phyloP scores from a whole-genome alignment of 2,329 filamentous ascomycete genomes.

The Pseudocercospora cruenta region DNA sequence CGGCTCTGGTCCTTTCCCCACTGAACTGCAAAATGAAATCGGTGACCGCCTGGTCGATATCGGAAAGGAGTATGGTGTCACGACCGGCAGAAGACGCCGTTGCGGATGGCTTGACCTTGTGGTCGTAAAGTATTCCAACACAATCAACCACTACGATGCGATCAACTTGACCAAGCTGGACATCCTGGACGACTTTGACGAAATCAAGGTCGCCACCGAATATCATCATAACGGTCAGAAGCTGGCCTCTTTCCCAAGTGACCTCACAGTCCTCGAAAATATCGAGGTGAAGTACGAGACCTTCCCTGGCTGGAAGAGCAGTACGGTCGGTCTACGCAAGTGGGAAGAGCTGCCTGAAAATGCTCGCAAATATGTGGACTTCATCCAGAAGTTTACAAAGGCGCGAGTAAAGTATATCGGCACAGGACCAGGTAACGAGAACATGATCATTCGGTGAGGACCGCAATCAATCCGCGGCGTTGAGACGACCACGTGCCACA shows the following conservation, averaged over 20 bases:
- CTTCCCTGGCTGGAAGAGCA: constrained; percentile 69
- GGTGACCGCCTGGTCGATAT: constrained; percentile 61
- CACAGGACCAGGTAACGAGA: constrained; percentile 66
- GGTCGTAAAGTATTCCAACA: constrained; percentile 66
- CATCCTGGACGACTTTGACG: constrained; percentile 72
- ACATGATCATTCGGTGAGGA: constrained; percentile 60
- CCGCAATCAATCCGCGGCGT: neutral
- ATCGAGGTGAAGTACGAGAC: constrained; percentile 70
- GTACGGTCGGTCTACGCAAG: constrained; percentile 62
- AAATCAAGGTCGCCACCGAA: constrained; percentile 73
- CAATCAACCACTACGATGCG: constrained; percentile 69
- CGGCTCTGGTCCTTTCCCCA: constrained; percentile 67
- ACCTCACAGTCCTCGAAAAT: constrained; percentile 60
- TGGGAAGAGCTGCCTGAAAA: constrained; percentile 67
- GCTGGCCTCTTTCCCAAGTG: constrained; percentile 67
- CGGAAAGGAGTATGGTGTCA: constrained; percentile 60
- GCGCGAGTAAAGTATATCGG: constrained; percentile 68
- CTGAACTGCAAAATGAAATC: constrained; percentile 62
- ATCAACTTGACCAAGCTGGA: constrained; percentile 71
- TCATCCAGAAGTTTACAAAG: constrained; percentile 67
- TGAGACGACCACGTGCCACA: neutral
- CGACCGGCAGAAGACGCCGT: constrained; percentile 63
- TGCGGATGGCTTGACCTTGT: constrained; percentile 71
- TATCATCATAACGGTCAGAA: constrained; percentile 64
- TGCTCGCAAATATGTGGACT: constrained; percentile 68